Percentiles rank a stretch among this genome's conserved stretches.
phyloP scores from a whole-genome alignment of 768 basidiomycete genomes.

The Pleurotus giganteus region DNA sequence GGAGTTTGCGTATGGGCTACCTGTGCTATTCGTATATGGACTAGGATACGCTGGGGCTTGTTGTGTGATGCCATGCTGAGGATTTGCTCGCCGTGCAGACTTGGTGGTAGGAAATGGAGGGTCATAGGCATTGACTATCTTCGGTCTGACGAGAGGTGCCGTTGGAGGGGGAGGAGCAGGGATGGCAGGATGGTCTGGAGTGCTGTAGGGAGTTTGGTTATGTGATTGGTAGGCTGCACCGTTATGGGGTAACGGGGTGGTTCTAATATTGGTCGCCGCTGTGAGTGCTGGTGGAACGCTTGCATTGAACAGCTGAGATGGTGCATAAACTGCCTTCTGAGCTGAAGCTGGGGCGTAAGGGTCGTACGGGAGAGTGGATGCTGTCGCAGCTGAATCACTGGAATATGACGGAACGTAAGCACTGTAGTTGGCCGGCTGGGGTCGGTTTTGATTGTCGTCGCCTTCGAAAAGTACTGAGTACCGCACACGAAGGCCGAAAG shows the following conservation, averaged over 20 bases:
- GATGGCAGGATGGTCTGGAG: conserved; percentile 14
- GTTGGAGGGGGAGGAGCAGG: conserved; percentile 35
- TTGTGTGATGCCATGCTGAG: background rate
- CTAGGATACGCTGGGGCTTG: background rate
- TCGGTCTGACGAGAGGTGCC: conserved; percentile 56
- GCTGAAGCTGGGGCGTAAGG: conserved; percentile 31
- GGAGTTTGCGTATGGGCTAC: background rate
- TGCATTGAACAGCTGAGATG: conserved; percentile 24
- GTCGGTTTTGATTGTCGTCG: background rate
- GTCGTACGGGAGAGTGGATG: conserved; percentile 23
- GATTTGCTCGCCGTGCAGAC: conserved; percentile 25
- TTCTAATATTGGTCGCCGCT: conserved; percentile 6
- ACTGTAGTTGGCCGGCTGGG: background rate
- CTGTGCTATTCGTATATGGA: background rate
- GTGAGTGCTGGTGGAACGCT: conserved; percentile 23
- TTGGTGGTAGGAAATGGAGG: conserved; percentile 64
- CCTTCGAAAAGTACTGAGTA: background rate
- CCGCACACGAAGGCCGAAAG: background rate
- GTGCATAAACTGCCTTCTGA: conserved; percentile 16
- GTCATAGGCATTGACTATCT: conserved; percentile 71
- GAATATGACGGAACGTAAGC: conserved; percentile 12
- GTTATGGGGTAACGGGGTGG: conserved; percentile 16
- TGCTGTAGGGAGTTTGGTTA: conserved; percentile 13
- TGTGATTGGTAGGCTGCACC: conserved; percentile 15
- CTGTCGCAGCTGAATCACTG: background rate